Base-by-base conservation (phyloP, 345 rosid genomes). In the Citrus australasica region DNA sequence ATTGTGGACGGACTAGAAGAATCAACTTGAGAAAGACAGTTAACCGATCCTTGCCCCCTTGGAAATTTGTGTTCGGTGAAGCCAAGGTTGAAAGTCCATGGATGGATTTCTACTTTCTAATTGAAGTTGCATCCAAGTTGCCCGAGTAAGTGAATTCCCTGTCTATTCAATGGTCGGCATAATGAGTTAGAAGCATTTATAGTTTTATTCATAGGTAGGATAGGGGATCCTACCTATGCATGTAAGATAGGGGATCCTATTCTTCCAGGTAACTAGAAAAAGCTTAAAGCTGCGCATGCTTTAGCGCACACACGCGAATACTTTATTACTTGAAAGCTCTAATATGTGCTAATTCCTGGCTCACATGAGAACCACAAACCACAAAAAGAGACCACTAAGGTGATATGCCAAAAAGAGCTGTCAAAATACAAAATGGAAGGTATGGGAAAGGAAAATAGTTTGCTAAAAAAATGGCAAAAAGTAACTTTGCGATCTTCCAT, bases 281-380 rank as follows among this genome's bases (percentile, higher is more conserved):
- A 77, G 63, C 56, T 79, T 72, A 4, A 42, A 37, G 71, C 4
- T 71, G 74, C 83, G 71, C 88, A 72, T 75, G 80, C 67, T 35
- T 65, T 37, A 61, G 55, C 11, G 48, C 61, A 11, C 61, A 67
- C 56, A 68, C 28, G n/a, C 68, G n/a, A 56, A 24, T 63, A 59
- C 55, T 69, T 75, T 69, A 75, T 69, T 62, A 72, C 73, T 63
- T 32, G 37, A 48, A 42, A 63, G 56, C 79, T 67, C 53, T 7
- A 9, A 63, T 58, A 28, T 46, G 56, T 13, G 67, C 63, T 33
- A 64, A 27, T 62, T 51, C 28, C 60, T 55, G 55, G 22, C 65
- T 66, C 77, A 67, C 85, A 76, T 81, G 82, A 58, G 73, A n/a
- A 24, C 82, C 85, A 81, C 67, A 67, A 62, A 74, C 37, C 73